A percentile compares a stretch with the other conserved stretches of the same genome.
These are phyloP conservation scores for Strobilomyces confusus DNA, from an alignment of 768 basidiomycete genomes.

Conservation along the genomic window DNA sequence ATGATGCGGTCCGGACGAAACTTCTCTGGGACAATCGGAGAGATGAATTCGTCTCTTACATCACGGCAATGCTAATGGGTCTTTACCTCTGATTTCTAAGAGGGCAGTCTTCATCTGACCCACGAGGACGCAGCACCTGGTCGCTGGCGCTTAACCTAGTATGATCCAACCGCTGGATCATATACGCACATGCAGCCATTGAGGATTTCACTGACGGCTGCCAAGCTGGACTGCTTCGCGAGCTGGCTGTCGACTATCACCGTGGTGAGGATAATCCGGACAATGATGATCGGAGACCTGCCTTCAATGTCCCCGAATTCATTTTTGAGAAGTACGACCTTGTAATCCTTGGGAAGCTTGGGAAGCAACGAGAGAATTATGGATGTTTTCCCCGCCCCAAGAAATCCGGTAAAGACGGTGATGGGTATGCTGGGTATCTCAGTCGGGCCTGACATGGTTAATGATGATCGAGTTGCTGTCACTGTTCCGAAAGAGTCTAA, in stretches of 20 bases:
- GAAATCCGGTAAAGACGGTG: slow-evolving; percentile 94
- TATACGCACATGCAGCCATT: slow-evolving; percentile 85
- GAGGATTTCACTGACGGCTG: slow-evolving; percentile 89
- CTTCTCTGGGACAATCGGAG: slow-evolving; percentile 51
- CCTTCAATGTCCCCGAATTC: slow-evolving; percentile 95
- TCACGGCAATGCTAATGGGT: not conserved
- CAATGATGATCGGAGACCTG: slow-evolving; percentile 21
- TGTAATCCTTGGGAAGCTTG: slow-evolving; percentile 80
- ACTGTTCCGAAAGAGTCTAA: too few relatives aligned
- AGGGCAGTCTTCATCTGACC: slow-evolving; percentile 93
- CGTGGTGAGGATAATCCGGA: slow-evolving; percentile 1
- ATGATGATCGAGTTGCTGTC: too few relatives aligned
- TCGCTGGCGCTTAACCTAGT: not conserved
- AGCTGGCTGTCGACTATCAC: slow-evolving; percentile 84
- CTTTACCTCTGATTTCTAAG: slow-evolving; percentile 75
- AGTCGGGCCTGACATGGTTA: not conserved
- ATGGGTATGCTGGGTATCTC: slow-evolving; percentile 56
- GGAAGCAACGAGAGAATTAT: slow-evolving; percentile 81
- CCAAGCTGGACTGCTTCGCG: slow-evolving; percentile 75
- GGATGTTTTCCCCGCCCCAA: slow-evolving; percentile 78
- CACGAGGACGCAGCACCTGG: slow-evolving; percentile 88
- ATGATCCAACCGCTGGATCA: not conserved
- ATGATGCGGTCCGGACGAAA: slow-evolving; percentile 87
- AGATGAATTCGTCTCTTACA: not conserved
- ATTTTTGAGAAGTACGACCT: slow-evolving; percentile 89